phyloP scores from a whole-genome alignment of 1,139 yeast genomes.

The Zygosaccharomyces sapae region DNA sequence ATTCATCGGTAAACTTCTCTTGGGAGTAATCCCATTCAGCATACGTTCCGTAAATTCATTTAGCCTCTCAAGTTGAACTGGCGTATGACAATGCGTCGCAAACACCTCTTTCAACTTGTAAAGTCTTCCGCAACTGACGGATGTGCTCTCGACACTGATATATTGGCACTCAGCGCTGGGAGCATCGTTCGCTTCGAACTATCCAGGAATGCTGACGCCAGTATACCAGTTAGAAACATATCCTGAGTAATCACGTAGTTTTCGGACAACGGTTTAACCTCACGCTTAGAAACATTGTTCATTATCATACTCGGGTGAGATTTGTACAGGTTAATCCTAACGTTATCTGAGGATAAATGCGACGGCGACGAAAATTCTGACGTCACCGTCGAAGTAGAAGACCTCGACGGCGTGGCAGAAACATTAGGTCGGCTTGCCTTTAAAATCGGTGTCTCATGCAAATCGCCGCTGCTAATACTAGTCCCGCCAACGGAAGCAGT shows the following conservation, averaged over 20 bases:
- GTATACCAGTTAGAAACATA: conserved; percentile 26
- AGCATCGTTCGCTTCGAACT: conserved; percentile 32
- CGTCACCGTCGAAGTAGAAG: background rate
- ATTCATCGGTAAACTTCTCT: conserved; percentile 26
- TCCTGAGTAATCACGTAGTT: conserved; percentile 32
- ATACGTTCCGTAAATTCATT: conserved; percentile 27
- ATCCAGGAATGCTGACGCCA: conserved; percentile 30
- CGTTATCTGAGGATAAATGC: conserved; percentile 12
- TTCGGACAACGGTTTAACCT: conserved; percentile 34
- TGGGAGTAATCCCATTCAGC: conserved; percentile 22
- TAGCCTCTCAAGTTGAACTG: conserved; percentile 22
- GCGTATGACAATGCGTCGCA: conserved; percentile 21
- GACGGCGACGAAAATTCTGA: background rate
- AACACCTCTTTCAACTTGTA: conserved; percentile 23
- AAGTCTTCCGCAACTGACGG: conserved; percentile 21
- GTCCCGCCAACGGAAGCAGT: background rate
- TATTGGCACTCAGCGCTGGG: conserved; percentile 26
- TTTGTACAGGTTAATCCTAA: conserved; percentile 25
- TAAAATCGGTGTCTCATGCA: background rate
- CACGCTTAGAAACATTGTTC: conserved; percentile 31
- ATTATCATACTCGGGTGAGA: conserved; percentile 30
- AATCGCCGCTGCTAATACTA: background rate
- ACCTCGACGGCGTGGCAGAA: background rate
- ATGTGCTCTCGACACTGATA: conserved; percentile 21
- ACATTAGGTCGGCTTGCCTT: conserved; percentile 3